These are phyloP conservation scores for Melanomma pulvis-pyrius DNA, from an alignment of 495 filamentous ascomycete species.

Conservation along the genomic window DNA sequence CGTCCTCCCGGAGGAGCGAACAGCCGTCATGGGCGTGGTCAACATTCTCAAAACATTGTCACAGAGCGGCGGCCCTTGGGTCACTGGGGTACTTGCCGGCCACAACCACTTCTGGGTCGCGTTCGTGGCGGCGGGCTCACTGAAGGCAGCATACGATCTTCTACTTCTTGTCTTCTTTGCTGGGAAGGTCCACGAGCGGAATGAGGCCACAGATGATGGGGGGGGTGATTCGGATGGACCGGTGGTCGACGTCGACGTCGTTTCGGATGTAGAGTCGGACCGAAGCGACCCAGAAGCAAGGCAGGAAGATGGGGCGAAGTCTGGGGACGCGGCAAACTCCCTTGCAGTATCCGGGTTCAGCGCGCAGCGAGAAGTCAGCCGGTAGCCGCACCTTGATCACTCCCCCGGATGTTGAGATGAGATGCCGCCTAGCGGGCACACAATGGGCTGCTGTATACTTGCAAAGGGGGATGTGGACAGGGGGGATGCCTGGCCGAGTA, in stretches of 20 bases:
- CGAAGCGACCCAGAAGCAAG: neutral
- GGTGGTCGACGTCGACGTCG: neutral
- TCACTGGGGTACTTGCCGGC: conserved; percentile 35
- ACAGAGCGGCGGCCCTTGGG: conserved; percentile 29
- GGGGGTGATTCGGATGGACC: neutral
- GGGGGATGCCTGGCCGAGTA: neutral
- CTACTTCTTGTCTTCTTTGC: conserved; percentile 32
- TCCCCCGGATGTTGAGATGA: neutral
- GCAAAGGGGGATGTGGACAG: neutral
- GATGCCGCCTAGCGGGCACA: neutral
- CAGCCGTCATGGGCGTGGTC: conserved; percentile 41
- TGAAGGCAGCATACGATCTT: conserved; percentile 39
- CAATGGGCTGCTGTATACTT: neutral
- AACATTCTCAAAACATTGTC: conserved; percentile 37
- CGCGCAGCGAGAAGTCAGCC: neutral
- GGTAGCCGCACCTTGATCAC: neutral
- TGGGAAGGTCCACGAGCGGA: conserved; percentile 5
- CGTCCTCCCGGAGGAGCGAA: conserved; percentile 35
- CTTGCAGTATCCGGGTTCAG: neutral
- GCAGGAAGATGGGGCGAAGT: neutral
- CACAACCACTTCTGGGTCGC: conserved; percentile 29
- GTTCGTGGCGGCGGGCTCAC: conserved; percentile 34
- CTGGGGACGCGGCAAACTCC: neutral
- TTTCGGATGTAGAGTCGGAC: conserved; percentile 1
- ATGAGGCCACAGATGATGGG: neutral